Evolutionary conservation across 1,284 basidiomycete species (phyloP).

Genomic region (Pseudozyma thailandica): DNA sequence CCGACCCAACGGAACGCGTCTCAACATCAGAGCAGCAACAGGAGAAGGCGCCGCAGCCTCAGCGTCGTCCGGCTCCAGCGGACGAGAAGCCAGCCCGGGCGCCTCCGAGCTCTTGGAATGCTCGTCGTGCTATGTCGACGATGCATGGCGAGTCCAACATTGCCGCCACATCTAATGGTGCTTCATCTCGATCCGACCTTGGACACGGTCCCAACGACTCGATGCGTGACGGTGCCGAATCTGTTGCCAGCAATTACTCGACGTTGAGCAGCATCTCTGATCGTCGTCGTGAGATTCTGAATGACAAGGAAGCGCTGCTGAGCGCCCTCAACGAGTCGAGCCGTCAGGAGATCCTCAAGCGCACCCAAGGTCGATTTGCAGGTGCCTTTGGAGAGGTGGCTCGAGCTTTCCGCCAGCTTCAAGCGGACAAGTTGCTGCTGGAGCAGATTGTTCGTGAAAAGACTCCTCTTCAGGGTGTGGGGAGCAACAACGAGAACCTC

Average conservation of each 20-base stretch:
- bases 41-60: neutral
- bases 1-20: constrained; percentile 2
- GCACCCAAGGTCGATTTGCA: constrained; percentile 52
- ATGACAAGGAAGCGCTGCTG: constrained; percentile 36
- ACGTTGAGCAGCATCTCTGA: constrained; percentile 32
- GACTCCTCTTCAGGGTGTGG: constrained; percentile 52
- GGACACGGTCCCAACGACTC: constrained; percentile 3
- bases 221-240: constrained; percentile 12
- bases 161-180: neutral
- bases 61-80: constrained; percentile 4
- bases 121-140: neutral
- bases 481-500: constrained; percentile 42
- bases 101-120: constrained; percentile 24
- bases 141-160: neutral
- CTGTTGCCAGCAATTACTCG: constrained; percentile 28
- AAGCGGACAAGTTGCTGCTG: constrained; percentile 55
- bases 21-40: too few species aligned
- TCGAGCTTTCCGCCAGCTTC: constrained; percentile 57
- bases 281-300: constrained; percentile 45
- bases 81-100: constrained; percentile 9
- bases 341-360: constrained; percentile 41
- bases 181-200: constrained; percentile 7
- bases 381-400: constrained; percentile 58
- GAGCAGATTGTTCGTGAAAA: constrained; percentile 58
- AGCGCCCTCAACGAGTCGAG: constrained; percentile 19